Base-by-base conservation (phyloP, 108 stramenopile species). In the Cyclotella atomus region DNA sequence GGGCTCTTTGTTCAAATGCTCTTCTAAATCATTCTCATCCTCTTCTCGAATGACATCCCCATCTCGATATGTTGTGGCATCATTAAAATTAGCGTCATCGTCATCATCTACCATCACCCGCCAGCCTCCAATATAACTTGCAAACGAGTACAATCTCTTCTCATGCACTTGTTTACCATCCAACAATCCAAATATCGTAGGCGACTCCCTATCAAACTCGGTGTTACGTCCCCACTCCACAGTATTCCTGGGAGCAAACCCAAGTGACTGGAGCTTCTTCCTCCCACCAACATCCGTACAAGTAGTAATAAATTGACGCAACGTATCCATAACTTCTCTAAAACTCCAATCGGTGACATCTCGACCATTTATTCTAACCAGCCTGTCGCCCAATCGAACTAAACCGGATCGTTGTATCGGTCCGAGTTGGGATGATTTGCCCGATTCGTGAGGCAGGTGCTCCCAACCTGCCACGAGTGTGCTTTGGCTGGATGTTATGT, bases 401-500 rank as follows among this genome's bases (percentile, higher is more conserved):
- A 29, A 30, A 12, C 83, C 83, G 10, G 79, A 62, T 67, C 74
- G 30, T 44, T 81, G 83, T 27, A 84, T 53, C 45, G 79, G 79
- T 9, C 83, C 83, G n/a, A 84, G 44, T n/a, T 47, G 23, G 7
- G 62, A 28, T 29, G 43, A 16, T 23, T 25, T 43, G 64, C 30
- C 34, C 28, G 23, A 8, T 32, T 68, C 53, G 30, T 25, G 33
- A 10, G 41, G 27, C 29, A 32, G 25, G 35, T 73, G 71, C 21
- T 77, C 76, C 82, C 82, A 83, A 32, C 65, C 76, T 21, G 82
- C 82, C 35, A 83, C 68, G 23, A 82, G 70, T 47, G n/a, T 44
- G 50, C 14, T 19, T 71, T 44, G 34, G 59, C 15, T 47, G 14
- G 10, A 2, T 43, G 45, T 47, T 28, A n/a, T 17, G 10, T 49